Percentiles rank a stretch among this genome's conserved stretches.
phyloP scores from a whole-genome alignment of 2,329 filamentous ascomycete genomes.

The Zymoseptoria pseudotritici region DNA sequence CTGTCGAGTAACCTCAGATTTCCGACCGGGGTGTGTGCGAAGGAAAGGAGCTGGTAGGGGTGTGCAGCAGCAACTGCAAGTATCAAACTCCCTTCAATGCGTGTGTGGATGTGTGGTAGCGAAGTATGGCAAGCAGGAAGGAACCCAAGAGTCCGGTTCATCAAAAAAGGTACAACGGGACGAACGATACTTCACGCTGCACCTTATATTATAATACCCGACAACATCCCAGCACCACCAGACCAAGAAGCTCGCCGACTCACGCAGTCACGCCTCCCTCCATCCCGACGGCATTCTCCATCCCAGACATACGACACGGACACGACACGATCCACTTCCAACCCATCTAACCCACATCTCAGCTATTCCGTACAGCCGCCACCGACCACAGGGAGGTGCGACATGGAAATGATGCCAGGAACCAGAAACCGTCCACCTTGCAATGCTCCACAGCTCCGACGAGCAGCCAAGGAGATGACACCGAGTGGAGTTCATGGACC shows the following conservation, averaged over 20 bases:
- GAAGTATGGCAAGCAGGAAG: not conserved
- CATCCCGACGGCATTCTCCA: not conserved
- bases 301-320: not conserved
- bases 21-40: not conserved
- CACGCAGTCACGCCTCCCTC: not conserved
- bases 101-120: not conserved
- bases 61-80: not conserved
- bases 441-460: not conserved
- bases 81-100: not conserved
- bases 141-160: not conserved
- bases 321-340: not conserved
- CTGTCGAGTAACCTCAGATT: constrained; percentile 1
- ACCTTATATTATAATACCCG: not conserved
- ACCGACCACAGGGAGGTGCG: not conserved
- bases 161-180: not conserved
- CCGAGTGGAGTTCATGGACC: not conserved
- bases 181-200: not conserved
- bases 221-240: not conserved
- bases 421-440: not conserved
- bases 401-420: not conserved
- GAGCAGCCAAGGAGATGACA: not conserved
- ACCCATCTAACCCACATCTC: not conserved
- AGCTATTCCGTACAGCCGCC: not conserved
- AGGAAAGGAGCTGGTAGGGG: not conserved
- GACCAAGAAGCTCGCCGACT: not conserved